Conservation (phyloP, 768 basidiomycete genomes). For the Hericium erinaceus region DNA sequence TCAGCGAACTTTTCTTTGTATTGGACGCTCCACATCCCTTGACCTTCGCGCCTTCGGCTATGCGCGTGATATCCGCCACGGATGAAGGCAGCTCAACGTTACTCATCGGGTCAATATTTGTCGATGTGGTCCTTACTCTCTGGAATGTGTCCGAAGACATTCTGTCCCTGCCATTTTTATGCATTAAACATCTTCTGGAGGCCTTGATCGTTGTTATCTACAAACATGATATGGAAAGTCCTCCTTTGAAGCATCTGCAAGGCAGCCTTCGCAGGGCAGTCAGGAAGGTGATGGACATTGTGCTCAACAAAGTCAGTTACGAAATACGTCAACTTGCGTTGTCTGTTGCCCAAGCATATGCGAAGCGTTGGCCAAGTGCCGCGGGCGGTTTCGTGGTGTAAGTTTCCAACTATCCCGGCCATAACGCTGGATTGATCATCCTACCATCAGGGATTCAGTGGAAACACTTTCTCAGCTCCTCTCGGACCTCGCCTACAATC, state of each 20-base stretch:
- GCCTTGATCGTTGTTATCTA: slow-evolving; percentile 54
- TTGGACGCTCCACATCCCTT: slow-evolving; percentile 50
- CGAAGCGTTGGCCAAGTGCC: slow-evolving; percentile 48
- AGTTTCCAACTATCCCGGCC: slow-evolving; percentile 15
- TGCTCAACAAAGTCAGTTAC: slow-evolving; percentile 48
- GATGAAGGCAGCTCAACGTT: slow-evolving; percentile 35
- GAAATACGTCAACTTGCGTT: slow-evolving; percentile 61
- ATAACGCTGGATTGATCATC: not conserved
- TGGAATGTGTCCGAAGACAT: slow-evolving; percentile 39
- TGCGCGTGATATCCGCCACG: slow-evolving; percentile 26
- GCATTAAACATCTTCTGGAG: slow-evolving; percentile 54
- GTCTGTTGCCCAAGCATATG: slow-evolving; percentile 50
- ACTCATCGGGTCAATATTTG: slow-evolving; percentile 54
- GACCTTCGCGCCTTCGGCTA: slow-evolving; percentile 38
- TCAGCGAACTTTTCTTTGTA: slow-evolving; percentile 46
- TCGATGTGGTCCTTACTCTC: slow-evolving; percentile 48
- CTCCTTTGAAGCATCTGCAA: slow-evolving; percentile 44
- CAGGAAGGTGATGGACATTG: slow-evolving; percentile 37
- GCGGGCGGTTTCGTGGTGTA: slow-evolving; percentile 48
- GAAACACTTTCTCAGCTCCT: slow-evolving; percentile 43
- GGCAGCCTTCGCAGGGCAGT: slow-evolving; percentile 43
- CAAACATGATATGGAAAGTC: slow-evolving; percentile 64
- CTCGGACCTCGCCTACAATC: slow-evolving; percentile 34
- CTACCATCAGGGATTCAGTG: slow-evolving; percentile 36
- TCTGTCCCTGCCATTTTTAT: slow-evolving; percentile 40